These are phyloP conservation scores for Populus pruinosa DNA, from an alignment of 345 rosid species.

Conservation along the genomic window DNA sequence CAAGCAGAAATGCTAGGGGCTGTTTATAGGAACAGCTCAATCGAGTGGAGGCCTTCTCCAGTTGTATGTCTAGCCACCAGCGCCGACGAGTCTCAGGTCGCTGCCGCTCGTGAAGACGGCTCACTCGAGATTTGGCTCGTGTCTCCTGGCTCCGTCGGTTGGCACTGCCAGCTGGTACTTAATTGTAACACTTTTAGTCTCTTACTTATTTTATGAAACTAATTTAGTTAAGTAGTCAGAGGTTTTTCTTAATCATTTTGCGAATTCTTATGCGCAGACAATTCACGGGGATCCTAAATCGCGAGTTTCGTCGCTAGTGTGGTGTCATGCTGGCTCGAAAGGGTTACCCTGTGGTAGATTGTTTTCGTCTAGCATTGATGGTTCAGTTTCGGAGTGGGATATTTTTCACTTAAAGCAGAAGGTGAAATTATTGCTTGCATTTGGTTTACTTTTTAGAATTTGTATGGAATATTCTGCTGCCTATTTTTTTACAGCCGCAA, in stretches of 20 bases:
- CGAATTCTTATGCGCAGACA: constrained; percentile 38
- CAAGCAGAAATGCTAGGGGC: constrained; percentile 43
- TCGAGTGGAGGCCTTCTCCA: constrained; percentile 89
- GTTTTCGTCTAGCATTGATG: constrained; percentile 81
- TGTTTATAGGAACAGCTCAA: constrained; percentile 56
- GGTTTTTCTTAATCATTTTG: not conserved
- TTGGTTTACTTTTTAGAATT: not conserved
- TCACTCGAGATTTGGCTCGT: constrained; percentile 98
- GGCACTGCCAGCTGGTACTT: constrained; percentile 95
- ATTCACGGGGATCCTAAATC: constrained; percentile 74
- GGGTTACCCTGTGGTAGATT: constrained; percentile 66
- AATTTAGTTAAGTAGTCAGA: not conserved
- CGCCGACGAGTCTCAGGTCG: constrained; percentile 67
- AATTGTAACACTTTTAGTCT: not conserved
- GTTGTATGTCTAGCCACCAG: constrained; percentile 83
- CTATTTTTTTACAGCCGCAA: not conserved
- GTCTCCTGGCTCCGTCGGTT: constrained; percentile 85
- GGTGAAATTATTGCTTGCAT: constrained; percentile 36
- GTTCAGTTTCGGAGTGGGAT: constrained; percentile 85
- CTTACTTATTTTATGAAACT: not conserved
- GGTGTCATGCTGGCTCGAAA: constrained; percentile 57
- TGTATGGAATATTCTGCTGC: not conserved
- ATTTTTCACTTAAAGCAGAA: constrained; percentile 78
- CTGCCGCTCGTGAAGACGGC: constrained; percentile 90
- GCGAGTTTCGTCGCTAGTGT: constrained; percentile 78